A percentile compares a stretch with the other conserved stretches of the same genome.
Evolutionary conservation across 192 early-diverging fungal genomes (phyloP).

Genomic region (Mortierella claussenii): DNA sequence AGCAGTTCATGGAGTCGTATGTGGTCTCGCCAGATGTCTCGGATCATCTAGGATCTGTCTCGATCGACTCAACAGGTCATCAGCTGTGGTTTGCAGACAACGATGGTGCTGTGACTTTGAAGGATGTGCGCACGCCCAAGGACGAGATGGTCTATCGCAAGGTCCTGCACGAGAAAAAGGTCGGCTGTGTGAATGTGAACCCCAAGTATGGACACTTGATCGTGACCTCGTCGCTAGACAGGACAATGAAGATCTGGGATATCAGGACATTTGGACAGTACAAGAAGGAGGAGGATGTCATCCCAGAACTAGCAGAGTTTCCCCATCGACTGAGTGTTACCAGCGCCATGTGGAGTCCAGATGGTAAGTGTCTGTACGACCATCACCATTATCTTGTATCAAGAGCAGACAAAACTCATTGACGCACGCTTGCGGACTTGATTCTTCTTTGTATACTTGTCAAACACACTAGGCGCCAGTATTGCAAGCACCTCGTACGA

Average conservation of each 20-base stretch:
- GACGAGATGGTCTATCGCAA: conserved; percentile 48
- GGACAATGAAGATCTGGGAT: conserved; percentile 73
- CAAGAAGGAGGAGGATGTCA: conserved; percentile 19
- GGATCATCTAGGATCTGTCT: conserved; percentile 52
- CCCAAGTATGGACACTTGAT: conserved; percentile 59
- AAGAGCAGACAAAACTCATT: neutral
- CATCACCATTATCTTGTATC: no score
- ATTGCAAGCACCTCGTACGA: conserved; percentile 68
- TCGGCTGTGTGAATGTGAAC: conserved; percentile 71
- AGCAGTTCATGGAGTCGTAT: conserved; percentile 62
- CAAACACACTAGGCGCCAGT: conserved; percentile 17
- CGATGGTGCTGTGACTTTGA: conserved; percentile 58
- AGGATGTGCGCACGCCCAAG: conserved; percentile 61
- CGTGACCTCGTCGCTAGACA: conserved; percentile 62
- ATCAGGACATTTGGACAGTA: conserved; percentile 56
- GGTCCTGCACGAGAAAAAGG: conserved; percentile 62
- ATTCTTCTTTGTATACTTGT: neutral
- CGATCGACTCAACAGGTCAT: conserved; percentile 55
- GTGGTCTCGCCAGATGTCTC: conserved; percentile 39
- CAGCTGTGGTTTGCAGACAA: conserved; percentile 66
- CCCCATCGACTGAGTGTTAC: conserved; percentile 67
- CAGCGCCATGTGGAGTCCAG: conserved; percentile 74
- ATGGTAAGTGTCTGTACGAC: conserved; percentile 41
- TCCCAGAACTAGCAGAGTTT: conserved; percentile 50
- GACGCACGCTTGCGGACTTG: no score